These are phyloP conservation scores for Penicillium waksmanii DNA, from an alignment of 495 filamentous ascomycete species.

Conservation along the genomic window DNA sequence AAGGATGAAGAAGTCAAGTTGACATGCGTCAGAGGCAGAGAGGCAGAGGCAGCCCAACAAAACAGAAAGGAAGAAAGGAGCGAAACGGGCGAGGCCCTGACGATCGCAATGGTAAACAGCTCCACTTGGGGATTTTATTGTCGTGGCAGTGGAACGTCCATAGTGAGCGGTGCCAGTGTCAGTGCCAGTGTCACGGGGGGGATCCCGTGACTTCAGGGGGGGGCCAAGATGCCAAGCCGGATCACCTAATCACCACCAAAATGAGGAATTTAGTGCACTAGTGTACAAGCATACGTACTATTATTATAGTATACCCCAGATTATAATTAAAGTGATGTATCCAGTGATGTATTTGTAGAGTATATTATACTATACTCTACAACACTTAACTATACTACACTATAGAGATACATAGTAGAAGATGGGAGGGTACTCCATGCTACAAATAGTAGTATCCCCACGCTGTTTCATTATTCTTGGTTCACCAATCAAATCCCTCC, in stretches of 20 bases:
- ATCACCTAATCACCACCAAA: background rate
- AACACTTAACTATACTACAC: too few relatives aligned
- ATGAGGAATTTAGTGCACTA: too few relatives aligned
- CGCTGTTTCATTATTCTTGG: constrained; percentile 17
- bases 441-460: constrained; percentile 9
- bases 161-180: background rate
- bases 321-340: too few relatives aligned
- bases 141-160: background rate
- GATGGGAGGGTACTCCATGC: too few relatives aligned
- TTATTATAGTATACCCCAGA: too few relatives aligned
- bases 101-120: constrained; percentile 29
- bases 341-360: too few relatives aligned
- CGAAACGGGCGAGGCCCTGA: constrained; percentile 35
- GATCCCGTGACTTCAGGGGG: constrained; percentile 1
- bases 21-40: constrained; percentile 7
- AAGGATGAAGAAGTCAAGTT: constrained; percentile 9
- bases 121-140: background rate
- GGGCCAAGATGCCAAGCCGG: background rate
- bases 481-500: constrained; percentile 3
- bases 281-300: too few relatives aligned
- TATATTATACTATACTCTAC: too few relatives aligned
- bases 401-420: too few relatives aligned
- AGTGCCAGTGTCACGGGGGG: background rate
- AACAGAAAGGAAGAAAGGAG: constrained; percentile 20
- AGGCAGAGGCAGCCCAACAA: background rate